Evolutionary conservation across 305 asterid species (phyloP).

Genomic region (Nicotiana rustica): DNA sequence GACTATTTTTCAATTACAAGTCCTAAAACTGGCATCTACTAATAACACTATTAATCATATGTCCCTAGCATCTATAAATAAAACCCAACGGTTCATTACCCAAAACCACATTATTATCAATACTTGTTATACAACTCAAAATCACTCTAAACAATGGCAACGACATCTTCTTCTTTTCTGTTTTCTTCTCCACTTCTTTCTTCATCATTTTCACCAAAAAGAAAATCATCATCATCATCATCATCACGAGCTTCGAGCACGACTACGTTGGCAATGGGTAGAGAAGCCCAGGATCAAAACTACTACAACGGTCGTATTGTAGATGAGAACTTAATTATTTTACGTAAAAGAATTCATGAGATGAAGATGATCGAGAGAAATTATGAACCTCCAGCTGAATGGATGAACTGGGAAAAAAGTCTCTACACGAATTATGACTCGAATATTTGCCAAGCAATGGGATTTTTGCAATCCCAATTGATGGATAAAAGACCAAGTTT

Average conservation of each 20-base stretch:
- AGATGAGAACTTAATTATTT: conserved; percentile 50
- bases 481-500: conserved; percentile 48
- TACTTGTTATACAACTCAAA: not conserved
- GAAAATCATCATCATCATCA: not conserved
- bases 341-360: conserved; percentile 51
- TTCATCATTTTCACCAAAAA: not conserved
- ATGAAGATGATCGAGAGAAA: conserved; percentile 48
- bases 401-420: conserved; percentile 58
- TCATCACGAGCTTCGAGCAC: not conserved
- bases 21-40: too few species aligned
- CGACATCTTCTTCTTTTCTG: conserved; percentile 25
- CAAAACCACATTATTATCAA: not conserved
- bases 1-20: too few species aligned
- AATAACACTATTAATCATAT: not conserved
- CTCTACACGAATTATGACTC: conserved; percentile 39
- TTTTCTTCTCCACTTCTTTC: conserved; percentile 26
- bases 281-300: conserved; percentile 34
- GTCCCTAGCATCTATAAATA: conserved; percentile 36
- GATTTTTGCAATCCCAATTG: conserved; percentile 41
- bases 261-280: conserved; percentile 33
- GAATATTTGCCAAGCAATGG: conserved; percentile 47
- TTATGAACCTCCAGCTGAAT: conserved; percentile 45
- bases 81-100: not conserved
- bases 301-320: conserved; percentile 36
- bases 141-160: conserved; percentile 31